Base-by-base conservation (phyloP, 2,329 filamentous ascomycete species). In the Aspergillus neotritici region DNA sequence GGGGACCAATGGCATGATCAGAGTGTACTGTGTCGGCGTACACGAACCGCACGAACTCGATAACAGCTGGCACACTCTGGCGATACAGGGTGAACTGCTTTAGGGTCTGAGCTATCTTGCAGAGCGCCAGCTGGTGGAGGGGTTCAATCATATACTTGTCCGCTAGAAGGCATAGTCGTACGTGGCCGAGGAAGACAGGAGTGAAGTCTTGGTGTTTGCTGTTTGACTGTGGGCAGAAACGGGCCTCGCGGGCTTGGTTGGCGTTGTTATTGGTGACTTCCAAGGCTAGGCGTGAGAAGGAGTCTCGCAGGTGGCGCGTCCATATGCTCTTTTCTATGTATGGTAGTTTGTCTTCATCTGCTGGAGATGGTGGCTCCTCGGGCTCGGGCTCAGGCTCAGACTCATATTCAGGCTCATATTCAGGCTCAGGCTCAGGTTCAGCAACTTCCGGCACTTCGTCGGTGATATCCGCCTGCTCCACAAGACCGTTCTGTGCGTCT, bases 151-250 rank as follows among this genome's bases (percentile, higher is more conserved):
- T 53, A 48, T 69, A 69, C 39, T 58, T 65, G 43, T 74, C 66
- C 1, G 69, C 64, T 13, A 73, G 56, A 2, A 65, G 55, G 34
- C 68, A 71, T 4, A 72, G 48, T 15, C 54, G 56, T 1, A 64
- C 67, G 47, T 70, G 67, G n/a, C 54, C 60, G 5, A 71, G 53
- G 34, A 72, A 61, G 9, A 68, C 61, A n/a, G 54, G 51, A 1
- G 55, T 57, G 43, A 61, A 65, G 41, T 62, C 56, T 34, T 65
- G 50, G 2, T 39, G 35, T 10, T 44, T 21, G 5, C 14, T 35
- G 25, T 56, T 56, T 8, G n/a, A 13, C 2, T 36, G 25, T 30
- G 52, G 43, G 12, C 42, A 12, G 41, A 52, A 56, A 6, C n/a
- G 25, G 15, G 7, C 15, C 37, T 34, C 33, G 2, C 13, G 37